Evolutionary conservation across 257 asterid genomes (phyloP).

Genomic region (Avicennia marina): DNA sequence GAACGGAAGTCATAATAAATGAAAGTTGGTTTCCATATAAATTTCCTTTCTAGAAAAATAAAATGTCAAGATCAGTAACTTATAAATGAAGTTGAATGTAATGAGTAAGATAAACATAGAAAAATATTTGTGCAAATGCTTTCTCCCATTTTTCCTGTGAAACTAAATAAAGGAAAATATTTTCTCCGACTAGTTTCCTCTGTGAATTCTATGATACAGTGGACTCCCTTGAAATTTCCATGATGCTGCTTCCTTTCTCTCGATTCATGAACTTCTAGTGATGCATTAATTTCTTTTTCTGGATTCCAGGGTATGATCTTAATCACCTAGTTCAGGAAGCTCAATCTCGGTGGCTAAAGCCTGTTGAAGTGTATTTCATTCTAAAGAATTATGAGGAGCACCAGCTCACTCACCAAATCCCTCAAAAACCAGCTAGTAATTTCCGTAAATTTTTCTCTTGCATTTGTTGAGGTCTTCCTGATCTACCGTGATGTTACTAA

Average conservation of each 20-base stretch:
- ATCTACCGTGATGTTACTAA: constrained; percentile 7
- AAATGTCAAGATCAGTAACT: not conserved
- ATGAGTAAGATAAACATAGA: not conserved
- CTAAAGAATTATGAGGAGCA: constrained; percentile 61
- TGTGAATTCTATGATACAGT: not conserved
- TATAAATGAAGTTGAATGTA: constrained; percentile 1
- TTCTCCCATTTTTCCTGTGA: not conserved
- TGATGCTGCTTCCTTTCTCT: constrained; percentile 9
- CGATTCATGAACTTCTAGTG: not conserved
- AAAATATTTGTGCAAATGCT: not conserved
- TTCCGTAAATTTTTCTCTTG: constrained; percentile 10
- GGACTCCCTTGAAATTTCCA: not conserved
- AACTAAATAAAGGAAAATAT: not conserved
- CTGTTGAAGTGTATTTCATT: constrained; percentile 73
- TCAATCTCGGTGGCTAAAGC: constrained; percentile 87
- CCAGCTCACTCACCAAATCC: constrained; percentile 64
- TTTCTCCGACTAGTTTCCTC: not conserved
- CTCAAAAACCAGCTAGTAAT: constrained; percentile 74
- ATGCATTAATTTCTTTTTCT: not conserved
- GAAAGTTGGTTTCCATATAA: not conserved
- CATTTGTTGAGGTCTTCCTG: constrained; percentile 1
- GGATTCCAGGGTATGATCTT: constrained; percentile 55
- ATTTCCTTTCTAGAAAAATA: not conserved
- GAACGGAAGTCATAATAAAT: not conserved
- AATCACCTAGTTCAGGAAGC: constrained; percentile 71